Evolutionary conservation across 2,329 filamentous ascomycete genomes (phyloP).

Genomic region (Colletotrichum horii): DNA sequence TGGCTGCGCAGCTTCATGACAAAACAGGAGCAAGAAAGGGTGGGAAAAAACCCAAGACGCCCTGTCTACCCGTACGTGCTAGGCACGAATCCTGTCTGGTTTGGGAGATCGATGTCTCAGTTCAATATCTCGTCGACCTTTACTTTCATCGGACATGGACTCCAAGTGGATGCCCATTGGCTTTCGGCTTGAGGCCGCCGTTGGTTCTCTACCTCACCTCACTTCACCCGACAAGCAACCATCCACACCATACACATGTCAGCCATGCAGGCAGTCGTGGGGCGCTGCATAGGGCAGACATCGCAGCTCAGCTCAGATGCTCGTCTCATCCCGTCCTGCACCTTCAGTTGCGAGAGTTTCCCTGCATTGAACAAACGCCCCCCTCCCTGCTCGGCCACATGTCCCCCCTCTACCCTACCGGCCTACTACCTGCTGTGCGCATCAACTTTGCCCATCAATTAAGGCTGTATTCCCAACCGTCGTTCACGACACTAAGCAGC

Average conservation of each 20-base stretch:
- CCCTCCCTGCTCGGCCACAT: conserved; percentile 13
- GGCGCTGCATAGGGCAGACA: not conserved
- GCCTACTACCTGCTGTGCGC: not conserved
- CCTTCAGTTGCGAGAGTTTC: not conserved
- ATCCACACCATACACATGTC: not conserved
- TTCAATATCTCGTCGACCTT: not conserved
- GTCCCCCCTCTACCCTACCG: not conserved
- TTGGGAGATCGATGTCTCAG: not conserved
- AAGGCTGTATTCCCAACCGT: conserved; percentile 3
- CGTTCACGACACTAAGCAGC: conserved; percentile 6
- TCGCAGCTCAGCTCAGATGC: conserved; percentile 1
- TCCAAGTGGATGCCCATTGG: not conserved
- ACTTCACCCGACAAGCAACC: not conserved
- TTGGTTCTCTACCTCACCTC: not conserved
- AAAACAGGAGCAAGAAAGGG: not conserved
- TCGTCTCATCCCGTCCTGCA: not conserved
- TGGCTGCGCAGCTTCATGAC: not conserved
- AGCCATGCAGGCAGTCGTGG: conserved; percentile 2
- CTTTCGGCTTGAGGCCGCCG: not conserved
- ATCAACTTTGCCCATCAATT: conserved; percentile 18
- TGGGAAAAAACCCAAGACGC: not conserved
- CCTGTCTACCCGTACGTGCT: not conserved
- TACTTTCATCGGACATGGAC: not conserved
- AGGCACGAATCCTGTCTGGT: not conserved
- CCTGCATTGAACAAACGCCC: not conserved